These are phyloP conservation scores for Globisporangium camurandrum DNA, from an alignment of 352 stramenopile species.

Conservation along the genomic window DNA sequence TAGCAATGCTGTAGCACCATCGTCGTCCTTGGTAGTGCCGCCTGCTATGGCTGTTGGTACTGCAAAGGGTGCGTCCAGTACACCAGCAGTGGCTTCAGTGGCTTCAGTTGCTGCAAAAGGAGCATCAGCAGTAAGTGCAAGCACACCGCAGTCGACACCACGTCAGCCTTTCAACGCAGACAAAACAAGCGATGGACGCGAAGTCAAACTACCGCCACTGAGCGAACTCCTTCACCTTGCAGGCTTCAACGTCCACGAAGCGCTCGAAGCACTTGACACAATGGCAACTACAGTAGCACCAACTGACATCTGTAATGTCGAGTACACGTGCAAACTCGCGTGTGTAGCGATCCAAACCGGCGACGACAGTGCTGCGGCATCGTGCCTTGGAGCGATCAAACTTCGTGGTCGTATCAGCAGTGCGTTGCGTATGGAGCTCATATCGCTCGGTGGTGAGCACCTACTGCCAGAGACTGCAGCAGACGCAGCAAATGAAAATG, in stretches of 20 bases:
- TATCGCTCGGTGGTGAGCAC: conserved; percentile 17
- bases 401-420: conserved; percentile 26
- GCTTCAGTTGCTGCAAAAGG: neutral
- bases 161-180: neutral
- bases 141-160: conserved; percentile 9
- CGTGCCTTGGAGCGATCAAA: conserved; percentile 35
- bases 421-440: conserved; percentile 28
- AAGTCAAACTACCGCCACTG: conserved; percentile 22
- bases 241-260: conserved; percentile 22
- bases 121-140: neutral
- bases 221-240: conserved; percentile 28
- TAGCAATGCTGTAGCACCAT: neutral
- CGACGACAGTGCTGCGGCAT: conserved; percentile 12
- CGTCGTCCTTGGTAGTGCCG: neutral
- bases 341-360: conserved; percentile 13
- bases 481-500: neutral
- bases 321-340: conserved; percentile 33
- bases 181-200: conserved; percentile 1
- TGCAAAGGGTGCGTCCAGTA: neutral
- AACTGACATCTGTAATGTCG: conserved; percentile 15
- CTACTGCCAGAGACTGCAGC: conserved; percentile 23
- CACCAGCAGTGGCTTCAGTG: neutral
- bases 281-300: neutral
- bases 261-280: conserved; percentile 20
- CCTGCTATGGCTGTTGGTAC: neutral